Conservation (phyloP, 1,284 basidiomycete species). For the Naganishia albida region DNA sequence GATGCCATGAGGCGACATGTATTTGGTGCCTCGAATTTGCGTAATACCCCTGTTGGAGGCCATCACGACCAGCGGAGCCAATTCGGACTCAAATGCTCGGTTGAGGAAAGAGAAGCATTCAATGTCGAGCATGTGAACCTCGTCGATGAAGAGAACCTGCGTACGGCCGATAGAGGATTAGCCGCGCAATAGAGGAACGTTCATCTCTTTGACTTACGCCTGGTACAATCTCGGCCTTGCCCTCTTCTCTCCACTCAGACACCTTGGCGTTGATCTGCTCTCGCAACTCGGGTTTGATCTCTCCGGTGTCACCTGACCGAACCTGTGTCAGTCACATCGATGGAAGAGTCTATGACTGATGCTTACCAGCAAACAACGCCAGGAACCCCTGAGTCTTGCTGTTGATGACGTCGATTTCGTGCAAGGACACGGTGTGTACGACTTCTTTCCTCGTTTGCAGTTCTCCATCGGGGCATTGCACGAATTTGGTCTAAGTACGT, state of each 20-base stretch:
- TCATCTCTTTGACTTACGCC: conserved; percentile 65
- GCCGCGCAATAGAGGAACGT: background rate
- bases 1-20: conserved; percentile 89
- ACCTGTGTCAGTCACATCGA: background rate
- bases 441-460: conserved; percentile 96
- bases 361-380: conserved; percentile 66
- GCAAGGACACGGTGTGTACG: conserved; percentile 92
- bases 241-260: conserved; percentile 96
- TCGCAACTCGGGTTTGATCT: conserved; percentile 95
- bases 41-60: conserved; percentile 95
- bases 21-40: conserved; percentile 91
- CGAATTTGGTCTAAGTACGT: conserved; percentile 79
- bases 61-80: conserved; percentile 96
- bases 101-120: conserved; percentile 99
- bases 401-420: conserved; percentile 99
- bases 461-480: conserved; percentile 96
- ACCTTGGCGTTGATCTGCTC: conserved; percentile 97
- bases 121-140: conserved; percentile 99
- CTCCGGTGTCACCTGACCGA: conserved; percentile 84
- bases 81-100: conserved; percentile 87
- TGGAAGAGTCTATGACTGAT: background rate
- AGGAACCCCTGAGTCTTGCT: conserved; percentile 86
- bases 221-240: conserved; percentile 96
- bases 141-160: conserved; percentile 86
- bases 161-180: background rate